phyloP scores from a whole-genome alignment of 352 stramenopile genomes.

The Pythium aquatile region DNA sequence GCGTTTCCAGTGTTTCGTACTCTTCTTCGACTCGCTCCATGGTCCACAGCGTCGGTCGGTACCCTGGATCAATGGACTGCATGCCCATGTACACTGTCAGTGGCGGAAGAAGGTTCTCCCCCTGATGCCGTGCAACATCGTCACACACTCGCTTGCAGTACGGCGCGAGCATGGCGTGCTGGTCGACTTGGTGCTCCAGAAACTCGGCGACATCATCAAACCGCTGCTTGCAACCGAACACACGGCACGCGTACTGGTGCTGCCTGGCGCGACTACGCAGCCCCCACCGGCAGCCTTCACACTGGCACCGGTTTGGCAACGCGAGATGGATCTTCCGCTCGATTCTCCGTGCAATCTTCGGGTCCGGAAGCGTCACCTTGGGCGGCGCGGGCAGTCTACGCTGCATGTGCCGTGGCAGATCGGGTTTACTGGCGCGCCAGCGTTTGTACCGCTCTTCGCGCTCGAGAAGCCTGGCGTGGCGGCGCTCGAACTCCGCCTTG shows the following conservation, averaged over 20 bases:
- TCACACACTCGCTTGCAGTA: slow-evolving; percentile 36
- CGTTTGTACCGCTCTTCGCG: slow-evolving; percentile 13
- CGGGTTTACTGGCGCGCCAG: slow-evolving; percentile 3
- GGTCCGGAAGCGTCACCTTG: slow-evolving; percentile 10
- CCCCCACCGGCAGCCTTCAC: slow-evolving; percentile 1
- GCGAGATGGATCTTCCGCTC: slow-evolving; percentile 6
- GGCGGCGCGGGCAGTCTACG: slow-evolving; percentile 10
- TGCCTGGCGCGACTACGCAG: background rate
- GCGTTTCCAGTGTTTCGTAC: slow-evolving; percentile 26
- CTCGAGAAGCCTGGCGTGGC: background rate
- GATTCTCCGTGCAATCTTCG: slow-evolving; percentile 14
- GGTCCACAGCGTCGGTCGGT: slow-evolving; percentile 43
- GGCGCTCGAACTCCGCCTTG: background rate
- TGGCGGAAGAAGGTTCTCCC: slow-evolving; percentile 33
- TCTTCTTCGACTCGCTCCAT: slow-evolving; percentile 47
- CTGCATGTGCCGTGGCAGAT: slow-evolving; percentile 15
- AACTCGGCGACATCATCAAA: slow-evolving; percentile 44
- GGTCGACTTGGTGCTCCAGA: slow-evolving; percentile 57
- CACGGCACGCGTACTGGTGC: slow-evolving; percentile 19
- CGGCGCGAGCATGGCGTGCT: slow-evolving; percentile 44
- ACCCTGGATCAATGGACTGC: slow-evolving; percentile 37
- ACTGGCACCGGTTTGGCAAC: slow-evolving; percentile 1
- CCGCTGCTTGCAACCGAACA: slow-evolving; percentile 11
- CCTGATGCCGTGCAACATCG: slow-evolving; percentile 39
- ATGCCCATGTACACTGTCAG: slow-evolving; percentile 53